Evolutionary conservation across 2,329 filamentous ascomycete genomes (phyloP).

Genomic region (Trichophyton equinum): DNA sequence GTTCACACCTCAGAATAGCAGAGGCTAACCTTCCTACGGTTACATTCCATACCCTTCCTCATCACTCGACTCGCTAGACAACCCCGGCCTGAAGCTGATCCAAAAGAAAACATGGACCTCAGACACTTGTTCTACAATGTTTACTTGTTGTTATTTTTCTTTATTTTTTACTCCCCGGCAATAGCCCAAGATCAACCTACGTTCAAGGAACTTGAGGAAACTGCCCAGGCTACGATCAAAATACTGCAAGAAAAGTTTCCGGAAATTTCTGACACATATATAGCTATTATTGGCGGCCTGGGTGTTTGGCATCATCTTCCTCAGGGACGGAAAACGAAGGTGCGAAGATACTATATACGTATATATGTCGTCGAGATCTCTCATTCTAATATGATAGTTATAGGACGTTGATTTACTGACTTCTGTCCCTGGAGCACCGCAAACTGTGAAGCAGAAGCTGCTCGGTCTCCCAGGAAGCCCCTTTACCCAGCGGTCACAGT

Average conservation of each 20-base stretch:
- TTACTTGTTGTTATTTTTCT: too few relatives aligned
- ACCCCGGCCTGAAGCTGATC: too few relatives aligned
- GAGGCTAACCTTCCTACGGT: too few relatives aligned
- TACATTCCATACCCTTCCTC: too few relatives aligned
- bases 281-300: conserved; percentile 5
- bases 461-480: conserved; percentile 4
- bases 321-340: not conserved
- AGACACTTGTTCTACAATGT: too few relatives aligned
- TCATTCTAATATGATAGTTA: not conserved
- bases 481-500: conserved; percentile 4
- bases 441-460: conserved; percentile 5
- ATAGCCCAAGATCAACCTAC: conserved; percentile 1
- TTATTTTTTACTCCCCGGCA: not conserved
- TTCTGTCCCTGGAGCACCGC: conserved; percentile 5
- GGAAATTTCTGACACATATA: conserved; percentile 2
- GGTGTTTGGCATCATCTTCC: conserved; percentile 7
- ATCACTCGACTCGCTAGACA: too few relatives aligned
- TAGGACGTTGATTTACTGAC: conserved; percentile 10
- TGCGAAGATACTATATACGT: not conserved
- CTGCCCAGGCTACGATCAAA: conserved; percentile 3
- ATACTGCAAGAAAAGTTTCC: not conserved
- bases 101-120: too few relatives aligned
- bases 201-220: conserved; percentile 4
- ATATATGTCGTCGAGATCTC: not conserved
- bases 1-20: too few relatives aligned